Percentiles rank a stretch among this genome's conserved stretches.
Conservation (phyloP, 306 rosid genomes). For the Glycine soja region DNA sequence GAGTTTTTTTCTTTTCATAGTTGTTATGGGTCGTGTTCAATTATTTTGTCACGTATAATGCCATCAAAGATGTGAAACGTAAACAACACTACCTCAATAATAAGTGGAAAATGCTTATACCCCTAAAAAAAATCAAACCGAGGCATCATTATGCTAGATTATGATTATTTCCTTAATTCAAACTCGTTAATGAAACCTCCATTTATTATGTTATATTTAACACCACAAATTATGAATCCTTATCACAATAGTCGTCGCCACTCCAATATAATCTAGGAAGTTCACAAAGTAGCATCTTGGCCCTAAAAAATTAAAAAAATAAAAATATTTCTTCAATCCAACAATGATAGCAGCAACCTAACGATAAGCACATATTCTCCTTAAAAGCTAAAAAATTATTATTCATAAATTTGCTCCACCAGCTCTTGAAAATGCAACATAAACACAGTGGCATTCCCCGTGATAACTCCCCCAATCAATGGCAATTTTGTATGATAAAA, state of each 20-base stretch:
- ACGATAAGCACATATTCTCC: slow-evolving; percentile 47
- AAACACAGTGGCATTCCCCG: slow-evolving; percentile 27
- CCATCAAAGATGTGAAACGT: neutral
- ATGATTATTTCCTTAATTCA: slow-evolving; percentile 23
- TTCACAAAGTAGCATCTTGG: slow-evolving; percentile 28
- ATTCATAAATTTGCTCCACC: slow-evolving; percentile 33
- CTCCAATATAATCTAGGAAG: slow-evolving; percentile 35
- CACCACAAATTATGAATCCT: slow-evolving; percentile 26
- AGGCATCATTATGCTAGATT: slow-evolving; percentile 7
- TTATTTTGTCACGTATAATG: slow-evolving; percentile 39
- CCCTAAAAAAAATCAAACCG: neutral
- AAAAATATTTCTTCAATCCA: slow-evolving; percentile 39
- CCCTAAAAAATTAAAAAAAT: neutral
- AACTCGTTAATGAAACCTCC: slow-evolving; percentile 25
- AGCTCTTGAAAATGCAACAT: neutral
- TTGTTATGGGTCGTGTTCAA: slow-evolving; percentile 34
- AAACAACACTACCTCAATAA: slow-evolving; percentile 17
- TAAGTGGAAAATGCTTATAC: neutral
- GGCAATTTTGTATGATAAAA: slow-evolving; percentile 44
- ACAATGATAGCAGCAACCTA: slow-evolving; percentile 40
- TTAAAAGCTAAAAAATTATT: neutral
- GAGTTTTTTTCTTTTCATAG: slow-evolving; percentile 24
- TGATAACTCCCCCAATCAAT: slow-evolving; percentile 10
- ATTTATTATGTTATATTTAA: neutral
- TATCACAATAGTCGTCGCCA: slow-evolving; percentile 44